These are phyloP conservation scores for Trichaptum fuscoviolaceum DNA, from an alignment of 768 basidiomycete genomes.

Conservation along the genomic window DNA sequence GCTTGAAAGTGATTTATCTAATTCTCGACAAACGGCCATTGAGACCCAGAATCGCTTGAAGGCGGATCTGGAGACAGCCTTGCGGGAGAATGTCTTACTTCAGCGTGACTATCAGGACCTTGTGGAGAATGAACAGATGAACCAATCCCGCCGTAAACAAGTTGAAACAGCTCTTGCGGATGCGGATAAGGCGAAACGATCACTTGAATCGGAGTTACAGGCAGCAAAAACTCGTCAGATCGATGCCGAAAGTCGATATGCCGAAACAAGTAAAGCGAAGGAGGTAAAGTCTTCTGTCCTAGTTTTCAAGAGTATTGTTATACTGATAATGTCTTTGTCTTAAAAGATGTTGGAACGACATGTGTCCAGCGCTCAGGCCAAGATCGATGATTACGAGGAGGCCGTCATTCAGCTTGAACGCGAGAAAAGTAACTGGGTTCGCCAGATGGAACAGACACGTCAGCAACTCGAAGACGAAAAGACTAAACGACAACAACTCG, in stretches of 20 bases:
- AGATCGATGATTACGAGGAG: slow-evolving; percentile 86
- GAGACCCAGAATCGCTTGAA: slow-evolving; percentile 71
- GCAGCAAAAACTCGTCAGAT: slow-evolving; percentile 62
- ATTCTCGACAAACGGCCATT: slow-evolving; percentile 53
- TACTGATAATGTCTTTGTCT: slow-evolving; percentile 9
- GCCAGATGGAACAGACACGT: slow-evolving; percentile 63
- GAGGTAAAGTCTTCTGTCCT: slow-evolving; percentile 48
- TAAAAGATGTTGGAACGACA: slow-evolving; percentile 72
- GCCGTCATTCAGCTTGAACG: slow-evolving; percentile 77
- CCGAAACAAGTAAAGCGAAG: slow-evolving; percentile 56
- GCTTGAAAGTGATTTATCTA: slow-evolving; percentile 62
- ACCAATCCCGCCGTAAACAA: slow-evolving; percentile 45
- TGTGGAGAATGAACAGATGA: slow-evolving; percentile 51
- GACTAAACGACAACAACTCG: slow-evolving; percentile 67
- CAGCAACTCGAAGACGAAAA: slow-evolving; percentile 75
- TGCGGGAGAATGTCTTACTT: slow-evolving; percentile 55
- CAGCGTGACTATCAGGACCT: slow-evolving; percentile 59
- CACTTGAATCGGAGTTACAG: slow-evolving; percentile 68
- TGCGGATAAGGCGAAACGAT: slow-evolving; percentile 63
- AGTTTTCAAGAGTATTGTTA: neutral
- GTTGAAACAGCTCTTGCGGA: slow-evolving; percentile 45
- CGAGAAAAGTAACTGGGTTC: slow-evolving; percentile 67
- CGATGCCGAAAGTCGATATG: slow-evolving; percentile 59
- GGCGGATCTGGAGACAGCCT: slow-evolving; percentile 63
- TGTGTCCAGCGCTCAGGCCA: slow-evolving; percentile 61